Evolutionary conservation across 2,329 filamentous ascomycete species (phyloP).

Genomic region (Tolypocladium paradoxum): DNA sequence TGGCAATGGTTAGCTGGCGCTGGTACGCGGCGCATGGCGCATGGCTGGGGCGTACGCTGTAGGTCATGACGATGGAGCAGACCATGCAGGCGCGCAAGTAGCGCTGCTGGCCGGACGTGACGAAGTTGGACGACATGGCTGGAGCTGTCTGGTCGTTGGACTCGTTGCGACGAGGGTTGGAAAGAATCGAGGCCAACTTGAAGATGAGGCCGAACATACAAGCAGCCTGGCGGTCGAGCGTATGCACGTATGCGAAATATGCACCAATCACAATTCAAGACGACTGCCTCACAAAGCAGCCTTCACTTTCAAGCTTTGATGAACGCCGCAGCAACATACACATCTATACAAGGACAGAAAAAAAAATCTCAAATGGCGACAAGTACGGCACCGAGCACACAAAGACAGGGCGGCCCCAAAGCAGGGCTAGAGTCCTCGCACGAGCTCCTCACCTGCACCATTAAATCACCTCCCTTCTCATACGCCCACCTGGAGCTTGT

Average conservation of each 20-base stretch:
- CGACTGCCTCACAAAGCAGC: not conserved
- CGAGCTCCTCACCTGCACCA: conserved; percentile 39
- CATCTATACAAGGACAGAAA: not conserved
- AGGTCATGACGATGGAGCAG: conserved; percentile 86
- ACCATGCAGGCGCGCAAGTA: conserved; percentile 96
- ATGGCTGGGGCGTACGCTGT: conserved; percentile 42
- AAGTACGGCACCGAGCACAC: conserved; percentile 3
- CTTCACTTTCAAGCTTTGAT: no score
- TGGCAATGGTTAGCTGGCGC: not conserved
- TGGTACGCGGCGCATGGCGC: not conserved
- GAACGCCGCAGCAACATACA: not conserved
- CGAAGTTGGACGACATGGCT: conserved; percentile 40
- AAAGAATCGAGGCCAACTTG: not conserved
- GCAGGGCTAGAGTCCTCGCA: conserved; percentile 27
- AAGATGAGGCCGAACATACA: not conserved
- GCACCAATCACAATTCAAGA: not conserved
- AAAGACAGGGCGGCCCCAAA: conserved; percentile 13
- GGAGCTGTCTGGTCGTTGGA: not conserved
- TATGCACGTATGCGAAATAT: not conserved
- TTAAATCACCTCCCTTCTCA: conserved; percentile 40
- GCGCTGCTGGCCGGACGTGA: conserved; percentile 66
- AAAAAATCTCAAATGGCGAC: conserved; percentile 1
- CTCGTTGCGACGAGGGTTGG: not conserved
- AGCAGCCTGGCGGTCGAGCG: no score
- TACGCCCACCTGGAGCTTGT: conserved; percentile 46